phyloP scores from a whole-genome alignment of 768 basidiomycete genomes.

The Boletus edulis region DNA sequence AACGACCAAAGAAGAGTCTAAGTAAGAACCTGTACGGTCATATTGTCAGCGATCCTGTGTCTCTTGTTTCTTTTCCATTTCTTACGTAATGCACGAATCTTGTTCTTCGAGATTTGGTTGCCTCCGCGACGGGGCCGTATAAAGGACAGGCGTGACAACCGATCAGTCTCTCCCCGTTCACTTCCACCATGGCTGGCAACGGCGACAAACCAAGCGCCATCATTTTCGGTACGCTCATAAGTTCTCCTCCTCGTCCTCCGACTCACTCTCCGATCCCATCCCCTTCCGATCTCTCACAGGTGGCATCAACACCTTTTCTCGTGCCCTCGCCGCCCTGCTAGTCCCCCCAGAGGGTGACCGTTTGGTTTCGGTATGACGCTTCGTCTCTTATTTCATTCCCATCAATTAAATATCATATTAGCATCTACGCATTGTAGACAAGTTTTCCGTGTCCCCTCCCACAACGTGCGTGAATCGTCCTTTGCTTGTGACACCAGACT shows the following conservation, averaged over 20 bases:
- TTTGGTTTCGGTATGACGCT: slow-evolving; percentile 63
- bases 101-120: slow-evolving; percentile 15
- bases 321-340: slow-evolving; percentile 64
- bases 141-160: slow-evolving; percentile 23
- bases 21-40: not conserved
- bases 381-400: slow-evolving; percentile 8
- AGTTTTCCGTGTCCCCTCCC: slow-evolving; percentile 68
- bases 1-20: not conserved
- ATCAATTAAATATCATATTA: slow-evolving; percentile 25
- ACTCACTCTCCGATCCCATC: not conserved
- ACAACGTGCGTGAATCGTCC: slow-evolving; percentile 53
- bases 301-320: slow-evolving; percentile 77
- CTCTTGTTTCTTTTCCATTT: no score
- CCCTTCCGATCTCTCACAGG: slow-evolving; percentile 41
- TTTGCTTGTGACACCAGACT: slow-evolving; percentile 13
- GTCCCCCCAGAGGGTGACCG: slow-evolving; percentile 66
- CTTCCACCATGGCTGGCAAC: slow-evolving; percentile 32
- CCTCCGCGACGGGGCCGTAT: slow-evolving; percentile 26
- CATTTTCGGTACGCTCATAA: slow-evolving; percentile 62
- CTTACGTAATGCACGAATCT: slow-evolving; percentile 20
- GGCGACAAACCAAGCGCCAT: slow-evolving; percentile 59
- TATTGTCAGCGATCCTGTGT: not conserved
- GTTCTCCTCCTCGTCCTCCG: not conserved
- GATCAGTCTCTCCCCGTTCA: slow-evolving; percentile 15
- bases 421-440: slow-evolving; percentile 73